Evolutionary conservation across 2,329 filamentous ascomycete genomes (phyloP).

Genomic region (Gnomoniopsis sp.): DNA sequence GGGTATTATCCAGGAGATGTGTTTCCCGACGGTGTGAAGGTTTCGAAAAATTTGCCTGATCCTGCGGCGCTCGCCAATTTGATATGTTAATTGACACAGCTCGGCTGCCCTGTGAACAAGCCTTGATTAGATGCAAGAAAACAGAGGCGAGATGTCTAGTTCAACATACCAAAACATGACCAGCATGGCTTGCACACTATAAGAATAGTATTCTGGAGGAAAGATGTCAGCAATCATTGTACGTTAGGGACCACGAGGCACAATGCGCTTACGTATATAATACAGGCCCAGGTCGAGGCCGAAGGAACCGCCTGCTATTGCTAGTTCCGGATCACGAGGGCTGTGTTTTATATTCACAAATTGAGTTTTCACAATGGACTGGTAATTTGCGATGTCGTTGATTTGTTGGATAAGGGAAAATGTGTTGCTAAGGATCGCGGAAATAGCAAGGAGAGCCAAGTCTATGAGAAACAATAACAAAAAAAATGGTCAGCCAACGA

Average conservation of each 20-base stretch:
- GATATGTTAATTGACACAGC: constrained; percentile 8
- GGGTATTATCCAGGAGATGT: constrained; percentile 21
- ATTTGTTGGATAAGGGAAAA: constrained; percentile 25
- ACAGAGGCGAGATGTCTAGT: not conserved
- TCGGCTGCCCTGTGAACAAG: constrained; percentile 1
- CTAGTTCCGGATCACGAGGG: constrained; percentile 21
- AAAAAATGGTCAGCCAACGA: not conserved
- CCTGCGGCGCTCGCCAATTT: constrained; percentile 21
- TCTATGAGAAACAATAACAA: constrained; percentile 14
- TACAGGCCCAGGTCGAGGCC: constrained; percentile 24
- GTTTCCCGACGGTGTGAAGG: constrained; percentile 22
- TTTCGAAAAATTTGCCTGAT: constrained; percentile 17
- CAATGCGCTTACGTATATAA: constrained; percentile 22
- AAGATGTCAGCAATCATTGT: not conserved
- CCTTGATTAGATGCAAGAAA: not conserved
- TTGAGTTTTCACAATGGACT: constrained; percentile 17
- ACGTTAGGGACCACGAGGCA: not conserved
- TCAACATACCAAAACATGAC: constrained; percentile 23
- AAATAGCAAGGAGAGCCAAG: constrained; percentile 22
- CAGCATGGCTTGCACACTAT: constrained; percentile 23
- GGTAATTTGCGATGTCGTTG: constrained; percentile 21
- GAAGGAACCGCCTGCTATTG: constrained; percentile 23
- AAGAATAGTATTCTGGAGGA: constrained; percentile 22
- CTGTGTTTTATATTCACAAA: constrained; percentile 19
- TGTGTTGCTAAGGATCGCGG: constrained; percentile 21